Base-by-base conservation (phyloP, 2,329 filamentous ascomycete genomes). In the Akanthomyces dipterigenus region DNA sequence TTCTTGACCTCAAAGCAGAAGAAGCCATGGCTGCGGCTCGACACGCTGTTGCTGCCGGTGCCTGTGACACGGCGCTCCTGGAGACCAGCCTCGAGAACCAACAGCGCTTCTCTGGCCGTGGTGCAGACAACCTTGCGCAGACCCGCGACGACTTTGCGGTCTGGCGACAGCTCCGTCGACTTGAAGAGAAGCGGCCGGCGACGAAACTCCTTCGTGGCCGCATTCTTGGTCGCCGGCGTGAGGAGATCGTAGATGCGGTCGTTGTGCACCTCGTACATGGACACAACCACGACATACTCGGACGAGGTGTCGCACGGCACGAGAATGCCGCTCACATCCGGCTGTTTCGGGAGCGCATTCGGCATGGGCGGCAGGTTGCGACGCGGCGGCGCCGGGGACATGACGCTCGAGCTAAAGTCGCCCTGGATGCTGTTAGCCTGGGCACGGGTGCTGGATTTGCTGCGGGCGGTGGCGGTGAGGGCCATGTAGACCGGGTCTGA, bases 201-300 rank as follows among this genome's bases (percentile, higher is more conserved):
- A 55, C 87, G 82, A 65, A 82, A 80, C 62, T 91, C 88, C 67
- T 90, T 91, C 2, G 85, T 88, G 5, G 81, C 80, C 40, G 82
- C 82, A 0, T 80, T 80, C 64, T 82, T 82, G 24, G 80, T 75
- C 3, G 84, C 82, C 0, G 85, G 83, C 0, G 88, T 89, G 1
- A 99, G 80, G 0, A 99, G 85, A 69, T 99, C 95, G 72, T 96
- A 98, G 66, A 99, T 98, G 40, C 93, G 88, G 75, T 99, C 93
- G 70, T 99, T 99, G 78, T 99, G 97, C 1, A 99, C 93, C 73
- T 99, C 95, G 74, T 98, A 98, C 93, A 99, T 99, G 59, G 92
- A 96, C 24, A 99, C 82, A 12, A 99, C 79, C 59, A 99, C 86
- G 5, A 89, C 88, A 68, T 97, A 97, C 67, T 96, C 91, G 60